Evolutionary conservation across 208 protist species (phyloP).

Genomic region (Leishmania arabica): DNA sequence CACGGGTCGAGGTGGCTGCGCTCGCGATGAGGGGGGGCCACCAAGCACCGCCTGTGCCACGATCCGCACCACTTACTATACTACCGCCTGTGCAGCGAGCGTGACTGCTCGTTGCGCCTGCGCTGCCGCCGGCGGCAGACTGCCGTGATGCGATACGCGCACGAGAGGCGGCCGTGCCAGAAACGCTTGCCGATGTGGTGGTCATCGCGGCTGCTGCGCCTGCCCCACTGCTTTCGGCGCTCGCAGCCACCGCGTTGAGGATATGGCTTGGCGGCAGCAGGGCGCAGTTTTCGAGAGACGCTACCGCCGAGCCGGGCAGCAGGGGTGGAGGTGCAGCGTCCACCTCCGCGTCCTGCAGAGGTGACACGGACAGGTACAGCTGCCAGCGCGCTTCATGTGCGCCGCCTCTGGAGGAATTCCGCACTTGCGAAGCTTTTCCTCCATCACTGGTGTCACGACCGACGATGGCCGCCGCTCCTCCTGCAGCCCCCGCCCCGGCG

Average conservation of each 20-base stretch:
- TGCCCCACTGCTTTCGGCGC: conserved; percentile 2
- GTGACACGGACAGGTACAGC: conserved; percentile 65
- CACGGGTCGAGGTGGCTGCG: not conserved
- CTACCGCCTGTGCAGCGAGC: not conserved
- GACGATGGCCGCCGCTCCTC: not conserved
- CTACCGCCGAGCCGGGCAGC: not conserved
- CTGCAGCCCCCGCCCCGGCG: not conserved
- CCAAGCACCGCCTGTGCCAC: conserved; percentile 6
- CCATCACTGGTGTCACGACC: not conserved
- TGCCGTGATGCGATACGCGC: conserved; percentile 2
- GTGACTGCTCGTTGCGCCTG: not conserved
- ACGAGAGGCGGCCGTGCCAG: not conserved
- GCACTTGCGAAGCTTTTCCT: not conserved
- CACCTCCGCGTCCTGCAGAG: conserved; percentile 43
- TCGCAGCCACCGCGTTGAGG: conserved; percentile 16
- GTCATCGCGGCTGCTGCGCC: not conserved
- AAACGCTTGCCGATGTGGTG: not conserved
- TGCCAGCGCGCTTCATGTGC: conserved; percentile 14
- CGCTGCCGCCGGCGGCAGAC: not conserved
- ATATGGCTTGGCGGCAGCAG: conserved; percentile 27
- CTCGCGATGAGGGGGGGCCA: conserved; percentile 9
- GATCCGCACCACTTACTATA: conserved; percentile 2
- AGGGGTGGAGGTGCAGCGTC: not conserved
- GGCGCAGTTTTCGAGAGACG: conserved; percentile 6
- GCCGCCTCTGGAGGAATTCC: not conserved